Evolutionary conservation across 176 grass and related monocot species (phyloP), one percentile per base, ranked within the genome.

Genomic region (Rhynchospora pubera): DNA sequence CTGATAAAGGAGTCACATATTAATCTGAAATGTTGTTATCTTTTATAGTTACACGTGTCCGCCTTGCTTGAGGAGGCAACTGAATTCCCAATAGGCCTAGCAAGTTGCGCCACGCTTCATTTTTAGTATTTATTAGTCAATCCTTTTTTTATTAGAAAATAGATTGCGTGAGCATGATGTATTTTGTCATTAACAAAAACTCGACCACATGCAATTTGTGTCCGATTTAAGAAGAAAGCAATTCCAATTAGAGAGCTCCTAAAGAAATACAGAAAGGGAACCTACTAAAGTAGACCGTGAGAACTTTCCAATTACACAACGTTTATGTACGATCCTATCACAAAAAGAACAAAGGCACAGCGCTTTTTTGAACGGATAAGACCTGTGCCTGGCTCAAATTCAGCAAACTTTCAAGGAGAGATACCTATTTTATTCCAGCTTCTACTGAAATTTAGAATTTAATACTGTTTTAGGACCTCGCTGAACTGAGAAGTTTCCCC

Each of bases 401-500:
- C 10, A 52, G 70, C 47, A 52, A 28, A 51, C 65, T 73, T 73
- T 50, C 19, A 23, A 50, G 64, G 30, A 39, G 44, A 73, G 45
- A 12, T 19, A 70, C 59, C 19, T 62, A 23, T 23, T 62, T 68
- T 64, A 30, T 30, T 64, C 62, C 23, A 30, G 28, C 23, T 23
- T 23, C 19, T 39, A 45, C 39, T 3, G 0, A 70, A 19, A 19
- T 45, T 70, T n/a, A 1, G 19, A 70, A 16, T 46, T 46, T 19
- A 45, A 45, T 46, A 8, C 21, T 74, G 46, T 51, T 74, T 52
- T 26, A 74, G 45, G 45, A n/a, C 21, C 12, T 74, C 26, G 46
- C 70, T 74, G 11, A 74, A 74, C 70, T 74, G 70, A 74, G 22
- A 74, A 74, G 70, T 52, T 74, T 74, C 45, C 50, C 22, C 46